Conservation (phyloP, 2,329 filamentous ascomycete species). For the Trichocomaceae sp. region DNA sequence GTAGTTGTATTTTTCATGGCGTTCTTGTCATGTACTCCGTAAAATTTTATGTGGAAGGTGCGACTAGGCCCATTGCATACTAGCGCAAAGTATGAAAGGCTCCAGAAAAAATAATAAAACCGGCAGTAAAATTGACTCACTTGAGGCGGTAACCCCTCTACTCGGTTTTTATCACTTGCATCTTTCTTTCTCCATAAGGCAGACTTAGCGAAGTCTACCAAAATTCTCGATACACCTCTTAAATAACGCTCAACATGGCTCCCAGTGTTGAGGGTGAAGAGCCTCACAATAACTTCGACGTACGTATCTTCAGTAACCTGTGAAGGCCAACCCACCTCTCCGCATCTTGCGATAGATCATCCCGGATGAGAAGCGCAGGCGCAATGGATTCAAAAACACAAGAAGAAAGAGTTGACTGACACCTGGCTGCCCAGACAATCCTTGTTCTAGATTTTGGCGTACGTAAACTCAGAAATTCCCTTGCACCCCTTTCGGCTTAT, state of each 20-base stretch:
- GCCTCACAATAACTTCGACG: conserved; percentile 20
- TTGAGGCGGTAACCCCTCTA: too few species aligned
- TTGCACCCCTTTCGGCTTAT: too few species aligned
- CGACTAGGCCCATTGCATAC: too few species aligned
- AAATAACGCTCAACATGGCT: conserved; percentile 15
- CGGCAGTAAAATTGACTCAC: too few species aligned
- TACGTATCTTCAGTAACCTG: conserved; percentile 12
- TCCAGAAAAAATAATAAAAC: too few species aligned
- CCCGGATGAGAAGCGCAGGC: background rate
- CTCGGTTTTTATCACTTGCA: background rate
- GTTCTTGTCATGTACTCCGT: too few species aligned
- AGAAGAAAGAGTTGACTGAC: background rate
- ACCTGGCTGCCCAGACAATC: background rate
- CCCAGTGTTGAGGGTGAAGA: conserved; percentile 14
- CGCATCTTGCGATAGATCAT: conserved; percentile 17
- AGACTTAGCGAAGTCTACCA: too few species aligned
- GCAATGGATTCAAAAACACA: background rate
- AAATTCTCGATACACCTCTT: too few species aligned
- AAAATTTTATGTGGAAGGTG: too few species aligned
- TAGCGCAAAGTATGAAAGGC: too few species aligned
- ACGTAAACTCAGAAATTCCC: background rate
- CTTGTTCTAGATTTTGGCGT: conserved; percentile 5
- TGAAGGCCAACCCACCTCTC: background rate
- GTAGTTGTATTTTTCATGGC: too few species aligned
- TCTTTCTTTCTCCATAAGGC: background rate